These are phyloP conservation scores for Cyberlindnera xishuangbannaensis DNA, from an alignment of 805 yeast species.

Conservation along the genomic window DNA sequence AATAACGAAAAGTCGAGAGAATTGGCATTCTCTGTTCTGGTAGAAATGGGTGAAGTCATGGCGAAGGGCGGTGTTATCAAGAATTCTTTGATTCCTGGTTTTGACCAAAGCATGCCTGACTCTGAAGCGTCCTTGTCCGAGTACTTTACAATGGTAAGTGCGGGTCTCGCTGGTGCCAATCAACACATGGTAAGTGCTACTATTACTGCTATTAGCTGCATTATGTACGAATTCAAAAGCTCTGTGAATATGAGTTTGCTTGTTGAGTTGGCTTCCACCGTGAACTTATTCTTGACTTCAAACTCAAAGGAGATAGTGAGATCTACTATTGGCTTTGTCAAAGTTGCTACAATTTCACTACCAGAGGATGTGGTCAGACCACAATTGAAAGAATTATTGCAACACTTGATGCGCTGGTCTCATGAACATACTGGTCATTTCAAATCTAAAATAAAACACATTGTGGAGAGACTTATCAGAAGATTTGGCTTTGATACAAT, in stretches of 20 bases:
- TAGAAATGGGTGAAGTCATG: conserved; percentile 80
- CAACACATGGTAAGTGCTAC: conserved; percentile 98
- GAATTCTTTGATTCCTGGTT: conserved; percentile 60
- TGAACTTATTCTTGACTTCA: conserved; percentile 85
- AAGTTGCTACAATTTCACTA: conserved; percentile 76
- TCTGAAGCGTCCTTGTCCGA: conserved; percentile 67
- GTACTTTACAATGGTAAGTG: conserved; percentile 88
- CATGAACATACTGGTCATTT: conserved; percentile 95
- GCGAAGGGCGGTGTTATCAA: conserved; percentile 55
- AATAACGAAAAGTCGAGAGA: conserved; percentile 89
- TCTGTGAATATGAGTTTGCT: conserved; percentile 53
- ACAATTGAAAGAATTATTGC: conserved; percentile 59
- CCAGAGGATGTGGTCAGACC: conserved; percentile 72
- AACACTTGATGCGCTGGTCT: conserved; percentile 82
- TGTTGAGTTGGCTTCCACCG: conserved; percentile 75
- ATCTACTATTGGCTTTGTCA: conserved; percentile 89
- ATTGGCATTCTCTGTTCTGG: conserved; percentile 66
- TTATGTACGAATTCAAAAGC: conserved; percentile 79
- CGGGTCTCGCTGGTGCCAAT: conserved; percentile 91
- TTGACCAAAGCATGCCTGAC: conserved; percentile 57
- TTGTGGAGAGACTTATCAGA: conserved; percentile 84
- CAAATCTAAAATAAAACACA: conserved; percentile 87
- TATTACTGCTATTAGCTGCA: conserved; percentile 81
- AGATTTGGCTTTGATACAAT: conserved; percentile 87
- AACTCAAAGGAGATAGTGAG: conserved; percentile 91